phyloP scores from a whole-genome alignment of 805 yeast genomes.

The Cyberlindnera bimundalis region DNA sequence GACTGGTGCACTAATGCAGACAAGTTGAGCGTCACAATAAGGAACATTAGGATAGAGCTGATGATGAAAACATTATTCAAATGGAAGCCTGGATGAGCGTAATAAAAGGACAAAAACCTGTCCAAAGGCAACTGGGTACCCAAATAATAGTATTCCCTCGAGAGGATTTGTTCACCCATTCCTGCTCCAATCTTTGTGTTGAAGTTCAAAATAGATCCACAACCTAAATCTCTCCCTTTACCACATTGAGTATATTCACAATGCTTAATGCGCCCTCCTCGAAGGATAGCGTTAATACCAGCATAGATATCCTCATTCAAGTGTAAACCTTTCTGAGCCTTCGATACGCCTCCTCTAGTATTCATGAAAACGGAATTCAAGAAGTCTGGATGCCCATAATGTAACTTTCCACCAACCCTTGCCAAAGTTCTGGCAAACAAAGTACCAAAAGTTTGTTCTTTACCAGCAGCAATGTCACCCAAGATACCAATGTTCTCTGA shows the following conservation, averaged over 20 bases:
- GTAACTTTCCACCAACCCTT: constrained; percentile 77
- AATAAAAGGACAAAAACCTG: constrained; percentile 73
- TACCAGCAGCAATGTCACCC: constrained; percentile 89
- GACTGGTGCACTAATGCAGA: constrained; percentile 62
- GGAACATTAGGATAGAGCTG: constrained; percentile 61
- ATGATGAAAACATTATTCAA: constrained; percentile 73
- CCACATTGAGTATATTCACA: constrained; percentile 85
- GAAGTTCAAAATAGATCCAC: constrained; percentile 77
- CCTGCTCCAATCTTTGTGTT: constrained; percentile 87
- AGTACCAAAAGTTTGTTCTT: constrained; percentile 86
- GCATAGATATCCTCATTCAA: constrained; percentile 85
- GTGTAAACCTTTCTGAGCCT: constrained; percentile 80
- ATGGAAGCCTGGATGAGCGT: constrained; percentile 87
- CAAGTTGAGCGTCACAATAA: constrained; percentile 55
- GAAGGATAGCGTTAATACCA: constrained; percentile 72
- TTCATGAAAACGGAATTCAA: constrained; percentile 73
- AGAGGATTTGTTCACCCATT: constrained; percentile 85
- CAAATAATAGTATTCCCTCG: constrained; percentile 76
- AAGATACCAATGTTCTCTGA: constrained; percentile 79
- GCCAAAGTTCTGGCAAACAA: constrained; percentile 80
- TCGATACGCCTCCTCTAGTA: constrained; percentile 84
- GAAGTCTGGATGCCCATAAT: constrained; percentile 87
- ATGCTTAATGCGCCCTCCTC: constrained; percentile 79
- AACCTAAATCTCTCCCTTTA: constrained; percentile 82
- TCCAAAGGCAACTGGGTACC: constrained; percentile 77